Conservation (phyloP, 2,329 filamentous ascomycete species). For the Leptodontidium sp. region DNA sequence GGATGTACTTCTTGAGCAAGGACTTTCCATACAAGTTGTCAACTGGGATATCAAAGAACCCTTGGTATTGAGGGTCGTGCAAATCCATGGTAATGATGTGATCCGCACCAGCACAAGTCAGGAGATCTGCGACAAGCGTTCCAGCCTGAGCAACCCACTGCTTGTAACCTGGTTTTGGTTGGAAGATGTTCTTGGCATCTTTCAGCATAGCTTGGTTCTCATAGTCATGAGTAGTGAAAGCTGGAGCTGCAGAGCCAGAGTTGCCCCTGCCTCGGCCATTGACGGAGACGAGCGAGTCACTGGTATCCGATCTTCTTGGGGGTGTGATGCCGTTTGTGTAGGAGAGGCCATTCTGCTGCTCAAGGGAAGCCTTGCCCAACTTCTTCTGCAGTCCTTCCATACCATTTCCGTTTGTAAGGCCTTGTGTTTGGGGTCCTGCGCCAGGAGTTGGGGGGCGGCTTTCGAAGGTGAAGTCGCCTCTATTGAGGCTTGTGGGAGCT, state of each 20-base stretch:
- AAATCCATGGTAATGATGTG: constrained; percentile 98
- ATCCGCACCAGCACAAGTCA: constrained; percentile 95
- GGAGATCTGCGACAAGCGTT: constrained; percentile 89
- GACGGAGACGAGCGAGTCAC: constrained; percentile 50
- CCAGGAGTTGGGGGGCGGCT: constrained; percentile 88
- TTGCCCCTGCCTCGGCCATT: constrained; percentile 40
- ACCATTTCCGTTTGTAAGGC: constrained; percentile 65
- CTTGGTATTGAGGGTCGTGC: constrained; percentile 95
- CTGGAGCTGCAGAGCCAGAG: constrained; percentile 36
- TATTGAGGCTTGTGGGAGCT: constrained; percentile 59
- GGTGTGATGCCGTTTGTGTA: constrained; percentile 49
- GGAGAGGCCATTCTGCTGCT: constrained; percentile 59
- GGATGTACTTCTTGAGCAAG: constrained; percentile 74
- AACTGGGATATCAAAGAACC: constrained; percentile 98
- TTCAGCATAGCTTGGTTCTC: constrained; percentile 63
- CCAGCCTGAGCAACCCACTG: constrained; percentile 99
- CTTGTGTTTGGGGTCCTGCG: constrained; percentile 72
- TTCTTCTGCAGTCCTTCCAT: constrained; percentile 75
- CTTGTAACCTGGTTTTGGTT: constrained; percentile 92
- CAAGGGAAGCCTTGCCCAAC: constrained; percentile 72
- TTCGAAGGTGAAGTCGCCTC: constrained; percentile 84
- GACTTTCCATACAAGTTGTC: constrained; percentile 94
- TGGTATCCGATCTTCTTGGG: constrained; percentile 48
- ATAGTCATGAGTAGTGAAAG: constrained; percentile 70
- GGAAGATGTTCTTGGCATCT: constrained; percentile 67